Percentiles rank a stretch among this genome's conserved stretches.
phyloP scores from a whole-genome alignment of 352 stramenopile species.

The Pythium sukuiense region DNA sequence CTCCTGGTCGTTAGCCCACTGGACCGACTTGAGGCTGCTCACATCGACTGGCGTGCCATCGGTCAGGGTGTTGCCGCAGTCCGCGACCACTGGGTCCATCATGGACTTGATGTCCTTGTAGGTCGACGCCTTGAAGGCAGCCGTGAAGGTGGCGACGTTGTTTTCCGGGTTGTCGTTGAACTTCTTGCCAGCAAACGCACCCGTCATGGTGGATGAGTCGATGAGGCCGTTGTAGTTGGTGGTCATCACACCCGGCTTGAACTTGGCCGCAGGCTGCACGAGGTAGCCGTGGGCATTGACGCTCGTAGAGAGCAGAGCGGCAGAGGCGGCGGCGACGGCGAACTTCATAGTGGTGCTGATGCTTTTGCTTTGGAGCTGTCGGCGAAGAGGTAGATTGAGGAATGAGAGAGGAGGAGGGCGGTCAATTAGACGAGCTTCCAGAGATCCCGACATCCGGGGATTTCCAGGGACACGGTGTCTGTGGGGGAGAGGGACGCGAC shows the following conservation, averaged over 20 bases:
- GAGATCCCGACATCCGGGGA: background rate
- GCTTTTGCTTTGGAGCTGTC: background rate
- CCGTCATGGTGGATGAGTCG: constrained; percentile 32
- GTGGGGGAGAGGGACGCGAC: background rate
- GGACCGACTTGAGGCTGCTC: constrained; percentile 35
- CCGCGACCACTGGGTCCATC: constrained; percentile 36
- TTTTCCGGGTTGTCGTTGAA: constrained; percentile 46
- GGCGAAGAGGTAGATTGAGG: constrained; percentile 5
- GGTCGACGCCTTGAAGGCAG: constrained; percentile 34
- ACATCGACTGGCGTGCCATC: constrained; percentile 44
- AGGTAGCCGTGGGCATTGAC: constrained; percentile 59
- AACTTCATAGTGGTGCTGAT: constrained; percentile 16
- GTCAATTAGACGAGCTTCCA: background rate
- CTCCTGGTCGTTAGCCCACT: constrained; percentile 55
- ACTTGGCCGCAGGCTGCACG: constrained; percentile 41
- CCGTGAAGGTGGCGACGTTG: constrained; percentile 49
- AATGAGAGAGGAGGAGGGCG: constrained; percentile 10
- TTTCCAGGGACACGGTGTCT: background rate
- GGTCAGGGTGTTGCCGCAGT: constrained; percentile 31
- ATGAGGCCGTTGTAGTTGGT: constrained; percentile 49
- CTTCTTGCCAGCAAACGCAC: constrained; percentile 50
- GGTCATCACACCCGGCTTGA: constrained; percentile 26
- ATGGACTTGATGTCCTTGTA: constrained; percentile 49
- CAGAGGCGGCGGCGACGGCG: constrained; percentile 16
- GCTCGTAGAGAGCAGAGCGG: constrained; percentile 20